Percentiles rank a stretch among this genome's conserved stretches.
These are phyloP conservation scores for Tirmania nivea DNA, from an alignment of 495 filamentous ascomycete species.

Conservation along the genomic window DNA sequence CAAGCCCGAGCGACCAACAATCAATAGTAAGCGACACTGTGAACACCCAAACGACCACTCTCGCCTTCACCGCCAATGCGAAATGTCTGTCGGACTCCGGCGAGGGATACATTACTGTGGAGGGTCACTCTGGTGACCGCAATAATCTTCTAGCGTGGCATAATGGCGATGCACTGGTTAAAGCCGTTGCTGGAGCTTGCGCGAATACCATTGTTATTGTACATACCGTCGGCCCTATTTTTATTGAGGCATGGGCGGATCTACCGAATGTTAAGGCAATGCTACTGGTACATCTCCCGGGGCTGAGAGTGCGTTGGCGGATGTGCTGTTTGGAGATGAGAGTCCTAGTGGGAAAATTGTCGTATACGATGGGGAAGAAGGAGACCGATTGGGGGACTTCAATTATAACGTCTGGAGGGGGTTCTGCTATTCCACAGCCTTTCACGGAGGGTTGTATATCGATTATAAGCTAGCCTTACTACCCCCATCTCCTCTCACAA, in stretches of 20 bases:
- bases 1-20: conserved; percentile 23
- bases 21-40: conserved; percentile 32
- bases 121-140: conserved; percentile 36
- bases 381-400: conserved; percentile 35
- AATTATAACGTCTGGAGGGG: conserved; percentile 20
- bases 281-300: conserved; percentile 38
- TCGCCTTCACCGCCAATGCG: conserved; percentile 34
- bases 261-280: conserved; percentile 43
- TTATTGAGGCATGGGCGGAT: conserved; percentile 36
- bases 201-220: conserved; percentile 41
- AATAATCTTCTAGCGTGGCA: conserved; percentile 24
- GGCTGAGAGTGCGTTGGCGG: conserved; percentile 32
- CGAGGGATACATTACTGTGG: conserved; percentile 45
- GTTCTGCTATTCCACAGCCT: conserved; percentile 30
- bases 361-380: conserved; percentile 45
- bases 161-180: conserved; percentile 35
- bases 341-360: conserved; percentile 43
- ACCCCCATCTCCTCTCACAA: no score
- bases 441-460: conserved; percentile 43
- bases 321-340: conserved; percentile 37
- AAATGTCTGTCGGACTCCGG: conserved; percentile 35
- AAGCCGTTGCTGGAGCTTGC: conserved; percentile 32
- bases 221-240: conserved; percentile 36
- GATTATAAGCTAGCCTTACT: conserved; percentile 28
- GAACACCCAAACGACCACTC: conserved; percentile 25